Conservation (phyloP, 176 grass and related monocot genomes). For the Carex scoparia region DNA sequence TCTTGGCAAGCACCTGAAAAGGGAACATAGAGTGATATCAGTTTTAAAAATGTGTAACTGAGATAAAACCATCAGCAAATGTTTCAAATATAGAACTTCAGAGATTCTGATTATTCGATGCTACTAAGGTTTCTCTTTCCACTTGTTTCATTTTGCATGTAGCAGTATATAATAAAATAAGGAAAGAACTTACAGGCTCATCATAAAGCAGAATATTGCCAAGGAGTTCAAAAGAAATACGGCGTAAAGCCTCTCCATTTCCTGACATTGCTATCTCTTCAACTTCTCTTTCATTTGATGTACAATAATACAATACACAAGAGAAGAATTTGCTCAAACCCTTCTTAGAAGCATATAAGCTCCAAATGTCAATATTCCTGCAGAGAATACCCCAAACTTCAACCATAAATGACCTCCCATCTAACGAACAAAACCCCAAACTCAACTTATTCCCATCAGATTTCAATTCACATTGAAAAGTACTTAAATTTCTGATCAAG, state of each 20-base stretch:
- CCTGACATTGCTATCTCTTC: conserved; percentile 21
- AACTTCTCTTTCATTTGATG: conserved; percentile 28
- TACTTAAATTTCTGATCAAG: conserved; percentile 49
- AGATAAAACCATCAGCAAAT: not conserved
- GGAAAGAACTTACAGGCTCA: conserved; percentile 48
- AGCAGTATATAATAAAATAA: not conserved
- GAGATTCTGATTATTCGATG: not conserved
- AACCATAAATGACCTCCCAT: conserved; percentile 50
- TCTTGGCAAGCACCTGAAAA: conserved; percentile 63
- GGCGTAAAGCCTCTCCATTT: conserved; percentile 41
- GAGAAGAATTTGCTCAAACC: conserved; percentile 62
- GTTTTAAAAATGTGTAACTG: not conserved
- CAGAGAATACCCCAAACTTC: conserved; percentile 75
- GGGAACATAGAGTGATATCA: not conserved
- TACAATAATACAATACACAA: conserved; percentile 54
- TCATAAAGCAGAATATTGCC: conserved; percentile 76
- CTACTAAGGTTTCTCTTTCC: not conserved
- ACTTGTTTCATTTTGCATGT: not conserved
- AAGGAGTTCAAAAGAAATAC: conserved; percentile 65
- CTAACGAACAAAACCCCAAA: conserved; percentile 55
- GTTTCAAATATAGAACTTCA: not conserved
- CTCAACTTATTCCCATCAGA: conserved; percentile 35
- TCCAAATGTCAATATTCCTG: conserved; percentile 88
- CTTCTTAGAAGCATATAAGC: conserved; percentile 59
- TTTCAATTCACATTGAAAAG: conserved; percentile 33